Evolutionary conservation across 352 stramenopile genomes (phyloP).

Genomic region (Phytophthora boehmeriae): DNA sequence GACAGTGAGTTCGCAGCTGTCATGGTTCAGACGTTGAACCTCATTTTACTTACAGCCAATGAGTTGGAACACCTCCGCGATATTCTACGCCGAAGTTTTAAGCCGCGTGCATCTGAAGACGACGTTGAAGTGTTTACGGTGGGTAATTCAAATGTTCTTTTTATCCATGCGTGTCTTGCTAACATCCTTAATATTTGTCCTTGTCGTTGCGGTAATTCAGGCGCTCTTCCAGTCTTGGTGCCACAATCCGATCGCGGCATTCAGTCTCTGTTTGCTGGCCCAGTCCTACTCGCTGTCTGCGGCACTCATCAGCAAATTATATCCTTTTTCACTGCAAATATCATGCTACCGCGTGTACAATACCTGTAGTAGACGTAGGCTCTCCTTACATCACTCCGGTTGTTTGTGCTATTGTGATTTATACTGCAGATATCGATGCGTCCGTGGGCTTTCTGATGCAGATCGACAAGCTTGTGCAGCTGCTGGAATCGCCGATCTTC

Average conservation of each 20-base stretch:
- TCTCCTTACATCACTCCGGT: slow-evolving; percentile 43
- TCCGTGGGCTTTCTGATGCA: slow-evolving; percentile 99
- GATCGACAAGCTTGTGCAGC: slow-evolving; percentile 99
- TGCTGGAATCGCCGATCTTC: slow-evolving; percentile 99
- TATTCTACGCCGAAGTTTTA: slow-evolving; percentile 82
- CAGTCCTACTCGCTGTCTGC: slow-evolving; percentile 98
- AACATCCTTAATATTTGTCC: slow-evolving; percentile 2
- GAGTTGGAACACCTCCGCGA: slow-evolving; percentile 93
- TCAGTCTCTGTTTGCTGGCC: slow-evolving; percentile 97
- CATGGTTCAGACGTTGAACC: slow-evolving; percentile 99
- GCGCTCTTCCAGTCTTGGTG: slow-evolving; percentile 94
- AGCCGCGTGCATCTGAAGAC: slow-evolving; percentile 66
- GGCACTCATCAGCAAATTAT: slow-evolving; percentile 96
- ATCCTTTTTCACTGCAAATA: slow-evolving; percentile 44
- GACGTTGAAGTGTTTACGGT: slow-evolving; percentile 87
- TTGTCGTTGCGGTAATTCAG: slow-evolving; percentile 26
- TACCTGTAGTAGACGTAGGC: slow-evolving; percentile 2
- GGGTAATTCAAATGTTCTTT: background rate
- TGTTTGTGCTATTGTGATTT: slow-evolving; percentile 19
- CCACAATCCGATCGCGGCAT: slow-evolving; percentile 97
- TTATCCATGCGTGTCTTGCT: background rate
- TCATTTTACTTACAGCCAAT: slow-evolving; percentile 98
- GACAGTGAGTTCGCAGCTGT: slow-evolving; percentile 97
- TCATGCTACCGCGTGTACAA: slow-evolving; percentile 1
- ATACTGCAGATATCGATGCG: slow-evolving; percentile 94